phyloP scores from a whole-genome alignment of 805 yeast genomes.

The Metschnikowia gruessii region DNA sequence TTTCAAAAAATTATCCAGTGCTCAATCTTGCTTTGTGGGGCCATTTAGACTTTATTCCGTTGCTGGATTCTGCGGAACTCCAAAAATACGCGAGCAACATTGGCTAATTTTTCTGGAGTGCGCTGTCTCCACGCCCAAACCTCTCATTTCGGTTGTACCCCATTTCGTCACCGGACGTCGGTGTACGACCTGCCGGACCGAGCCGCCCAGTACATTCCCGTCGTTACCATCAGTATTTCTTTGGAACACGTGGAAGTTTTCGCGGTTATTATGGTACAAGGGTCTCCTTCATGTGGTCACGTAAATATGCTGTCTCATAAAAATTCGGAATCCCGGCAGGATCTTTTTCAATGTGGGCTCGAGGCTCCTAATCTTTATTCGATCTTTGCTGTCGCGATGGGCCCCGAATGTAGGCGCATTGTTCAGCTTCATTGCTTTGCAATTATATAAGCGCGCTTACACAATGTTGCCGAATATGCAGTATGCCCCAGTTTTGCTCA shows the following conservation, averaged over 20 bases:
- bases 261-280: no score
- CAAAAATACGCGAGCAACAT: background rate
- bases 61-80: background rate
- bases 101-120: background rate
- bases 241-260: no score
- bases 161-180: background rate
- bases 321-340: constrained; percentile 1
- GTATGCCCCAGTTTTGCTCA: constrained; percentile 6
- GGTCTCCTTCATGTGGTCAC: no score
- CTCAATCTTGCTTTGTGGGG: background rate
- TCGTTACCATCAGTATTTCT: no score
- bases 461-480: constrained; percentile 5
- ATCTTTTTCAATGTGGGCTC: background rate
- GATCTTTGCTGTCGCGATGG: constrained; percentile 5
- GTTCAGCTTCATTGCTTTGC: constrained; percentile 7
- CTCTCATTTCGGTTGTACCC: background rate
- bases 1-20: no score
- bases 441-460: constrained; percentile 8
- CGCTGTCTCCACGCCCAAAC: background rate
- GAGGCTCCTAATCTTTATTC: constrained; percentile 1
- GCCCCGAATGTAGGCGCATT: constrained; percentile 2
- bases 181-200: background rate
- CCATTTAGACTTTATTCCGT: background rate
- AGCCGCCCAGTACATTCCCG: background rate
- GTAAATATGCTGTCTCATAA: no score